Evolutionary conservation across 345 rosid species (phyloP).

Genomic region (Cardamine occulta): DNA sequence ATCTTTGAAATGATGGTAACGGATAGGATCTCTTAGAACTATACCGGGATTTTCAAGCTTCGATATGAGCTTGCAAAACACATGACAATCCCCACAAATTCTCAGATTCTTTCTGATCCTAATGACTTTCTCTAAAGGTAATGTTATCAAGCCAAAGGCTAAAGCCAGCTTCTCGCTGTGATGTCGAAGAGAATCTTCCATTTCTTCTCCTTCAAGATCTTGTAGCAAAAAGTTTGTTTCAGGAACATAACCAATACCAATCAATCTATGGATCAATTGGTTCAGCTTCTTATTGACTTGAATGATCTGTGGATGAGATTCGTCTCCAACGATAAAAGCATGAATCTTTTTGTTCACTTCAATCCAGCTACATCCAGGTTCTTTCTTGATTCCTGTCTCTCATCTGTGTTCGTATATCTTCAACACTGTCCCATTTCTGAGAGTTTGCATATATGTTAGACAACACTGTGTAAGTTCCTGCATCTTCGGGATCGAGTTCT

Average conservation of each 20-base stretch:
- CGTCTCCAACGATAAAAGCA: constrained; percentile 64
- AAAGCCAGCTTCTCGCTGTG: constrained; percentile 77
- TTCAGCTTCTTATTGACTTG: constrained; percentile 51
- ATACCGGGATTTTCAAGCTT: constrained; percentile 56
- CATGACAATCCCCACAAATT: constrained; percentile 74
- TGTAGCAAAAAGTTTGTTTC: constrained; percentile 66
- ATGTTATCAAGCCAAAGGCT: constrained; percentile 54
- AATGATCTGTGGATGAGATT: constrained; percentile 59
- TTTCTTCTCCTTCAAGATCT: constrained; percentile 77
- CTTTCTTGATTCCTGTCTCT: constrained; percentile 58
- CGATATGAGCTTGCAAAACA: constrained; percentile 58
- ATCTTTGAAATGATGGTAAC: constrained; percentile 66
- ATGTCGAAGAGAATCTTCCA: constrained; percentile 62
- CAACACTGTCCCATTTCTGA: constrained; percentile 68
- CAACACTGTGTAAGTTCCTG: constrained; percentile 65
- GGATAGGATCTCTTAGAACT: constrained; percentile 65
- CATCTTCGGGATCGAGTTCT: constrained; percentile 61
- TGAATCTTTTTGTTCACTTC: constrained; percentile 69
- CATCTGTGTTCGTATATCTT: constrained; percentile 55
- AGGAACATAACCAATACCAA: constrained; percentile 60
- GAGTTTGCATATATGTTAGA: constrained; percentile 76
- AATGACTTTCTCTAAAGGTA: constrained; percentile 50
- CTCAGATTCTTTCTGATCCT: constrained; percentile 70
- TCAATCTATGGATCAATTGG: constrained; percentile 48
- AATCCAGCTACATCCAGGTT: constrained; percentile 80